These are phyloP conservation scores for Zangia roseola DNA, from an alignment of 768 basidiomycete genomes.

Conservation along the genomic window DNA sequence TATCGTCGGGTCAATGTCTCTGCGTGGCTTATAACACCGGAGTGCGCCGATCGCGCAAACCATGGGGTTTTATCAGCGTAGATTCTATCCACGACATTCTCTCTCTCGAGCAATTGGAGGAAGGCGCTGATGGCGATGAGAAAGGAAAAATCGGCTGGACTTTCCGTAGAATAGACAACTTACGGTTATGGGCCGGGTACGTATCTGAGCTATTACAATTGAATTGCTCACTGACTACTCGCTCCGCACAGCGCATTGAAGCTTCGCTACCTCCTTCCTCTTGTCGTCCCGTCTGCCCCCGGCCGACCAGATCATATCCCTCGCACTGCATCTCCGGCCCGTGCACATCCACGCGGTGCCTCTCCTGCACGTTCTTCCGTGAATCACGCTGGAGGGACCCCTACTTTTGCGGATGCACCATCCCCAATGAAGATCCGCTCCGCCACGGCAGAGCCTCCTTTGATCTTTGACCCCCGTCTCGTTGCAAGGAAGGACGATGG, in stretches of 20 bases:
- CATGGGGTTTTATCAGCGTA: slow-evolving; percentile 84
- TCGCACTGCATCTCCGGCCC: slow-evolving; percentile 23
- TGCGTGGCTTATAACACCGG: slow-evolving; percentile 80
- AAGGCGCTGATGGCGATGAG: slow-evolving; percentile 37
- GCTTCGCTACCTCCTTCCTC: slow-evolving; percentile 74
- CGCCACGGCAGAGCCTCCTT: slow-evolving; percentile 42
- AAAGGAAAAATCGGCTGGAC: slow-evolving; percentile 68
- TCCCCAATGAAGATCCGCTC: slow-evolving; percentile 36
- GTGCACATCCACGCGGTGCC: slow-evolving; percentile 15
- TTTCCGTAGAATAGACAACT: slow-evolving; percentile 82
- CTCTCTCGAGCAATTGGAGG: slow-evolving; percentile 54
- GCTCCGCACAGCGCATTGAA: slow-evolving; percentile 64
- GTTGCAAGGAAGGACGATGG: slow-evolving; percentile 74
- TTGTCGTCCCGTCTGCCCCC: slow-evolving; percentile 51
- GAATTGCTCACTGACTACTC: neutral
- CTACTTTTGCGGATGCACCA: slow-evolving; percentile 12
- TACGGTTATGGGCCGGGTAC: slow-evolving; percentile 82
- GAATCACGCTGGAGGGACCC: slow-evolving; percentile 3
- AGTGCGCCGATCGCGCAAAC: slow-evolving; percentile 75
- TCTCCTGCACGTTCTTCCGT: slow-evolving; percentile 24
- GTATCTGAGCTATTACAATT: slow-evolving; percentile 25
- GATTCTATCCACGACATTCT: slow-evolving; percentile 80
- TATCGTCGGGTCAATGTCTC: slow-evolving; percentile 77
- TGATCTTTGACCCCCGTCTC: slow-evolving; percentile 69
- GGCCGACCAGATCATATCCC: slow-evolving; percentile 27